phyloP scores from a whole-genome alignment of 164 flowering plant species.

The Macadamia tetraphylla region DNA sequence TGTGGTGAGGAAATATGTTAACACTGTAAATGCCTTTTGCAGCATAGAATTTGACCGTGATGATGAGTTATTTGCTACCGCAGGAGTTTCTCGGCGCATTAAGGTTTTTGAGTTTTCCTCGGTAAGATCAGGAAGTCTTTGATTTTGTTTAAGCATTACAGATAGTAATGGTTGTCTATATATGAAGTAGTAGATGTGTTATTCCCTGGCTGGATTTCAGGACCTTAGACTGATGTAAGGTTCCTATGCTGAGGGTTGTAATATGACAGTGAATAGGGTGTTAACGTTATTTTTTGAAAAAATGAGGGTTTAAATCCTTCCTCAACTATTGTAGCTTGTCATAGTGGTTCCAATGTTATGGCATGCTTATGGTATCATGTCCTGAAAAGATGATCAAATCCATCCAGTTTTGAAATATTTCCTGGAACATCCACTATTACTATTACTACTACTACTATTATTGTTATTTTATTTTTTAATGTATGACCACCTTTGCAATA shows the following conservation, averaged over 20 bases:
- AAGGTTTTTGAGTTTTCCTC: conserved; percentile 91
- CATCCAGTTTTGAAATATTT: background rate
- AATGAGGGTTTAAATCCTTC: background rate
- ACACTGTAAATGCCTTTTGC: conserved; percentile 18
- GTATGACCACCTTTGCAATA: too few relatives aligned
- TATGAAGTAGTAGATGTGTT: background rate
- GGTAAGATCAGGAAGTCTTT: conserved; percentile 33
- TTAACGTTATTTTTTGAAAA: background rate
- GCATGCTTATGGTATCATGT: background rate
- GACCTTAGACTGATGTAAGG: too few relatives aligned
- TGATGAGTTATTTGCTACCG: conserved; percentile 95
- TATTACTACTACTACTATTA: too few relatives aligned
- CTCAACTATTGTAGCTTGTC: background rate
- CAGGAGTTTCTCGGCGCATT: conserved; percentile 93
- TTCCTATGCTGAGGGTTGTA: background rate
- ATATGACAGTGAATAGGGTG: background rate
- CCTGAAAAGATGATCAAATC: background rate
- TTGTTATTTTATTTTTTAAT: too few relatives aligned
- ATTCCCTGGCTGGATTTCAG: too few relatives aligned
- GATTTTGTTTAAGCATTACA: background rate
- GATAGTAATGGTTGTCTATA: background rate
- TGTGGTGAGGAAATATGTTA: background rate
- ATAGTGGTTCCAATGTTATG: background rate
- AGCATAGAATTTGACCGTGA: conserved; percentile 99
- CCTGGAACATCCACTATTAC: background rate